phyloP scores from a whole-genome alignment of 805 yeast species.

The Nakazawaea laoshanensis region DNA sequence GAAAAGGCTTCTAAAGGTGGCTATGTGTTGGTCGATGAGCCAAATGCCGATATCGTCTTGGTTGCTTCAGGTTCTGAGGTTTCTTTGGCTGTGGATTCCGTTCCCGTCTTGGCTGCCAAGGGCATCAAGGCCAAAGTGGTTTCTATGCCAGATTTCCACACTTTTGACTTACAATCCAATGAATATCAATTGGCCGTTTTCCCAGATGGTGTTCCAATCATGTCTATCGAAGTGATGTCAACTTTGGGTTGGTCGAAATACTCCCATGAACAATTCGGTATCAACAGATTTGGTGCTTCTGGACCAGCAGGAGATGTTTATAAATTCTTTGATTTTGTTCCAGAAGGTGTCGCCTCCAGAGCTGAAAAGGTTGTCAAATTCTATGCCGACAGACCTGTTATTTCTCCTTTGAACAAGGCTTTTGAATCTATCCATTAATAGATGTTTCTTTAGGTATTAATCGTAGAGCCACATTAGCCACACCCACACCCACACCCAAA shows the following conservation, averaged over 20 bases:
- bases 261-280: conserved; percentile 94
- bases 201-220: conserved; percentile 90
- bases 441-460: no score
- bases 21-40: conserved; percentile 60
- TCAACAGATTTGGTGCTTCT: conserved; percentile 94
- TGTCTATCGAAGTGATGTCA: conserved; percentile 90
- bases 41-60: conserved; percentile 61
- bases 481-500: no score
- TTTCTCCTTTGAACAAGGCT: conserved; percentile 76
- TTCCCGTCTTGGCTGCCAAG: conserved; percentile 55
- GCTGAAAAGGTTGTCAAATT: conserved; percentile 71
- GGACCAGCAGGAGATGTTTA: conserved; percentile 81
- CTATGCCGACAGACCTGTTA: conserved; percentile 68
- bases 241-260: conserved; percentile 91
- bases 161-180: conserved; percentile 76
- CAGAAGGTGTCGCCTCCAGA: conserved; percentile 86
- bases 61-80: conserved; percentile 97
- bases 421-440: conserved; percentile 37
- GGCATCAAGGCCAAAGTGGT: conserved; percentile 79
- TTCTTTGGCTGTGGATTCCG: conserved; percentile 70
- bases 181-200: conserved; percentile 80
- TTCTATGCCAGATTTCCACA: conserved; percentile 86
- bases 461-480: no score
- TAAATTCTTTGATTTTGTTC: conserved; percentile 82
- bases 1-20: conserved; percentile 96